Evolutionary conservation across 2,329 filamentous ascomycete species (phyloP).

Genomic region (Colletotrichum sansevieriae): DNA sequence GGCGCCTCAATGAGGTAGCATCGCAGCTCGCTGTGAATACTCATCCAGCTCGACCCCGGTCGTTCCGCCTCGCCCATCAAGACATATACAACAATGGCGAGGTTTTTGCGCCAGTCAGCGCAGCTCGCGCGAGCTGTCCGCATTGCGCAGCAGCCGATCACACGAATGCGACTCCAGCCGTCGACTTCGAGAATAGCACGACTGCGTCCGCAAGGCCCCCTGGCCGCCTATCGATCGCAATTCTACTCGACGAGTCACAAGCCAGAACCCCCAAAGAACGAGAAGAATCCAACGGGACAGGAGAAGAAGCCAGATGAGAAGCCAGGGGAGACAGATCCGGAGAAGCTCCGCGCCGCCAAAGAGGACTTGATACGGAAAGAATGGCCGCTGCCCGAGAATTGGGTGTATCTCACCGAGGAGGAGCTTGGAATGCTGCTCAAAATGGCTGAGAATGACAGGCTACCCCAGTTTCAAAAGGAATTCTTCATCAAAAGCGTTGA

Average conservation of each 20-base stretch:
- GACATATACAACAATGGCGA: slow-evolving; percentile 61
- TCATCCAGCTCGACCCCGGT: slow-evolving; percentile 38
- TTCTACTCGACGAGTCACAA: slow-evolving; percentile 54
- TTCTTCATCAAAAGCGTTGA: slow-evolving; percentile 71
- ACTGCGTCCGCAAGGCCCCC: slow-evolving; percentile 51
- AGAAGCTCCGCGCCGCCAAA: slow-evolving; percentile 40
- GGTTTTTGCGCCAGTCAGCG: slow-evolving; percentile 75
- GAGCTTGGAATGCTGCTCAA: slow-evolving; percentile 68
- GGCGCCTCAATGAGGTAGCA: slow-evolving; percentile 40
- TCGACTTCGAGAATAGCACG: slow-evolving; percentile 47
- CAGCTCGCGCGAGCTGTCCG: slow-evolving; percentile 74
- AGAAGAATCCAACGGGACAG: slow-evolving; percentile 44
- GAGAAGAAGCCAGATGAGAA: slow-evolving; percentile 46
- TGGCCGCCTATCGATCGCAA: slow-evolving; percentile 47
- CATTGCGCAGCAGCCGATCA: slow-evolving; percentile 65
- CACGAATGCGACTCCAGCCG: slow-evolving; percentile 59
- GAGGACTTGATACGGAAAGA: slow-evolving; percentile 45
- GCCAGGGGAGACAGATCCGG: slow-evolving; percentile 42
- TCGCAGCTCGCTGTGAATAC: slow-evolving; percentile 33
- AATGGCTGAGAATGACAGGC: slow-evolving; percentile 67
- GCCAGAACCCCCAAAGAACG: slow-evolving; percentile 54
- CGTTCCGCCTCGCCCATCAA: slow-evolving; percentile 33
- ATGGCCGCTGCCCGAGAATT: slow-evolving; percentile 58
- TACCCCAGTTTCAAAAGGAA: slow-evolving; percentile 73
- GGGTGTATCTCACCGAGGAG: slow-evolving; percentile 60